A percentile compares a stretch with the other conserved stretches of the same genome.
Evolutionary conservation across 371 early-diverging fungal genomes (phyloP).

Genomic region (Sporodiniella umbellata): DNA sequence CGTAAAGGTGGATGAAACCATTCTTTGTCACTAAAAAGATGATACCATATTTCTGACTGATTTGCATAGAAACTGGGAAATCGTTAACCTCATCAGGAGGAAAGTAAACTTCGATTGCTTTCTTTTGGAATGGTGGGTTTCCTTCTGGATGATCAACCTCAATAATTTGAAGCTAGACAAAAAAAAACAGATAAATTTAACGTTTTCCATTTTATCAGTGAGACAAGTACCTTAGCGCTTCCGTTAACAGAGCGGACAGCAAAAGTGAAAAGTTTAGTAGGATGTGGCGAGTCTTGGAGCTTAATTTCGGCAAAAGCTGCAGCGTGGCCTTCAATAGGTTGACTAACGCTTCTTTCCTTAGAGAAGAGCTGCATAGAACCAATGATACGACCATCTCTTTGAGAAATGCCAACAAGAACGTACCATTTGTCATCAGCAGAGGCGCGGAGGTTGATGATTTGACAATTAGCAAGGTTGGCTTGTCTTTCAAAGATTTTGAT

Average conservation of each 20-base stretch:
- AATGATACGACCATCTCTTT: conserved; percentile 85
- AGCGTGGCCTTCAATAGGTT: conserved; percentile 96
- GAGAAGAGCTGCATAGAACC: conserved; percentile 96
- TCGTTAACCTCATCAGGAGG: conserved; percentile 92
- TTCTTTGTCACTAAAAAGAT: conserved; percentile 95
- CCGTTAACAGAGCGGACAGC: conserved; percentile 79
- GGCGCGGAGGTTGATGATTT: conserved; percentile 94
- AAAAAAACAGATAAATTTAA: not conserved
- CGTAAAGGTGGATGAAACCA: conserved; percentile 97
- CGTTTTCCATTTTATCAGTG: not conserved
- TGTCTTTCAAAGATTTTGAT: conserved; percentile 93
- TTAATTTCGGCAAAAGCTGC: conserved; percentile 91
- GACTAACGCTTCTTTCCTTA: conserved; percentile 88
- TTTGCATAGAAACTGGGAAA: conserved; percentile 97
- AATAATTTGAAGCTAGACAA: conserved; percentile 78
- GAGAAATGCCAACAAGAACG: conserved; percentile 91
- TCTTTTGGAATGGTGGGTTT: conserved; percentile 87
- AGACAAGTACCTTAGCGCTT: conserved; percentile 68
- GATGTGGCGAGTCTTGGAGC: conserved; percentile 71
- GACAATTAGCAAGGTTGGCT: conserved; percentile 74
- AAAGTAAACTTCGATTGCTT: conserved; percentile 91
- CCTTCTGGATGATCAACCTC: conserved; percentile 95
- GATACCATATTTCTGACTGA: conserved; percentile 86
- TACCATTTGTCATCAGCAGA: conserved; percentile 93
- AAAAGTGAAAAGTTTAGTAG: conserved; percentile 92